Evolutionary conservation across 164 flowering plant species (phyloP).

Genomic region (Tetracentron sinense): DNA sequence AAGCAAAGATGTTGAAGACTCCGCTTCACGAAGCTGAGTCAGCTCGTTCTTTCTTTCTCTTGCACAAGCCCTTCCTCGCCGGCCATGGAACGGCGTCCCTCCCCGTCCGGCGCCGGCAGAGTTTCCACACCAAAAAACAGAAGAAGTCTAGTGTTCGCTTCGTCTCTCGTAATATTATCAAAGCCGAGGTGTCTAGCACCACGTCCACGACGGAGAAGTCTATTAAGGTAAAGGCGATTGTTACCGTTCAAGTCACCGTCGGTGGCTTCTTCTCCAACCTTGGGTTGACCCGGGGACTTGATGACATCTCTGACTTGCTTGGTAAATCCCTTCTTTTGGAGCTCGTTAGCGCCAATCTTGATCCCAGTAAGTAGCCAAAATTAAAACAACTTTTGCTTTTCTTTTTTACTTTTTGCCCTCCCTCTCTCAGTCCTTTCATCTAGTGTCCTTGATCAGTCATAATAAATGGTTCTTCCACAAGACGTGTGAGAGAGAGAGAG

Average conservation of each 20-base stretch:
- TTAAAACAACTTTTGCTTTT: no score
- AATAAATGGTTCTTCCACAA: no score
- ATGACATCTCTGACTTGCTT: constrained; percentile 23
- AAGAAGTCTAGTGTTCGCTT: not conserved
- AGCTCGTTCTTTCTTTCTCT: not conserved
- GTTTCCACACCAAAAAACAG: not conserved
- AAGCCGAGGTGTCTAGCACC: not conserved
- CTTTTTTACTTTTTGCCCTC: no score
- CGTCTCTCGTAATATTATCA: not conserved
- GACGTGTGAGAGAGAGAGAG: no score
- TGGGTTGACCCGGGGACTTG: constrained; percentile 15
- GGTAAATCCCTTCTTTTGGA: constrained; percentile 53
- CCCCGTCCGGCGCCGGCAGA: not conserved
- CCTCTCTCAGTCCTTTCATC: no score
- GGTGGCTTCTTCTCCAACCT: constrained; percentile 33
- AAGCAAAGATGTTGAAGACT: constrained; percentile 19
- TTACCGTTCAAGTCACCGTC: constrained; percentile 33
- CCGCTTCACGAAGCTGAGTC: constrained; percentile 8
- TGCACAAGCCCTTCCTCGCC: constrained; percentile 3
- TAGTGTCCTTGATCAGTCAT: no score
- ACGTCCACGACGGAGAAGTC: not conserved
- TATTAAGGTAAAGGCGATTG: constrained; percentile 36
- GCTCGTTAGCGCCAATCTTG: constrained; percentile 62
- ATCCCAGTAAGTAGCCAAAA: constrained; percentile 51
- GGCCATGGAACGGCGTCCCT: not conserved